phyloP scores from a whole-genome alignment of 1,139 yeast genomes.

The Taphrina flavorubra region DNA sequence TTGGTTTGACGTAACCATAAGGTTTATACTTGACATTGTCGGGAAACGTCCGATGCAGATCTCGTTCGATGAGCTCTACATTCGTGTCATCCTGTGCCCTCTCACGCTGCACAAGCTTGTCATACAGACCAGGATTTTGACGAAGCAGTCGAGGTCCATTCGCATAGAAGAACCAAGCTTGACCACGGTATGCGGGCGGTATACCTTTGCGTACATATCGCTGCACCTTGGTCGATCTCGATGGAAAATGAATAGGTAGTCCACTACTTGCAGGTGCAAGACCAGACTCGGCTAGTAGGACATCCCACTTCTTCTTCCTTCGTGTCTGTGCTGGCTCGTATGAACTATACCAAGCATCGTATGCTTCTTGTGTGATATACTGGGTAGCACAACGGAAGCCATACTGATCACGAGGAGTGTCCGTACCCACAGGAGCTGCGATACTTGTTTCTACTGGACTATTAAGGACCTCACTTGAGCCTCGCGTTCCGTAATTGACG shows the following conservation, averaged over 20 bases:
- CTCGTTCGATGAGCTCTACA: slow-evolving; percentile 87
- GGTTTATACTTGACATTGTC: slow-evolving; percentile 77
- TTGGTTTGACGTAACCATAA: slow-evolving; percentile 48
- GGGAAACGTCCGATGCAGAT: slow-evolving; percentile 90
- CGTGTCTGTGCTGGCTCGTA: slow-evolving; percentile 62
- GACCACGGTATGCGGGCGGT: slow-evolving; percentile 96
- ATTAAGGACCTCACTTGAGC: not conserved
- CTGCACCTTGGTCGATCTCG: slow-evolving; percentile 79
- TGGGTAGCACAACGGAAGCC: slow-evolving; percentile 33
- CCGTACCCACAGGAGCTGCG: not conserved
- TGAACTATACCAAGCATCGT: slow-evolving; percentile 38
- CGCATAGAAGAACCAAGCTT: slow-evolving; percentile 97
- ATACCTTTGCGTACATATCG: slow-evolving; percentile 87
- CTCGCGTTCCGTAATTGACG: not conserved
- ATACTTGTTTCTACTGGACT: not conserved
- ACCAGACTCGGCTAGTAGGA: slow-evolving; percentile 70
- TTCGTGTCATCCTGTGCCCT: slow-evolving; percentile 50
- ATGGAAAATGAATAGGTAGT: slow-evolving; percentile 69
- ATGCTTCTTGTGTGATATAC: slow-evolving; percentile 18
- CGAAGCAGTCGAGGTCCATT: slow-evolving; percentile 54
- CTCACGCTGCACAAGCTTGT: slow-evolving; percentile 60
- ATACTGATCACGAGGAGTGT: slow-evolving; percentile 31
- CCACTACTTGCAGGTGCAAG: slow-evolving; percentile 55
- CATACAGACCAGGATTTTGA: slow-evolving; percentile 70
- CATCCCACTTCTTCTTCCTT: slow-evolving; percentile 77